phyloP scores from a whole-genome alignment of 352 stramenopile genomes.

The Peronospora belbahrii region DNA sequence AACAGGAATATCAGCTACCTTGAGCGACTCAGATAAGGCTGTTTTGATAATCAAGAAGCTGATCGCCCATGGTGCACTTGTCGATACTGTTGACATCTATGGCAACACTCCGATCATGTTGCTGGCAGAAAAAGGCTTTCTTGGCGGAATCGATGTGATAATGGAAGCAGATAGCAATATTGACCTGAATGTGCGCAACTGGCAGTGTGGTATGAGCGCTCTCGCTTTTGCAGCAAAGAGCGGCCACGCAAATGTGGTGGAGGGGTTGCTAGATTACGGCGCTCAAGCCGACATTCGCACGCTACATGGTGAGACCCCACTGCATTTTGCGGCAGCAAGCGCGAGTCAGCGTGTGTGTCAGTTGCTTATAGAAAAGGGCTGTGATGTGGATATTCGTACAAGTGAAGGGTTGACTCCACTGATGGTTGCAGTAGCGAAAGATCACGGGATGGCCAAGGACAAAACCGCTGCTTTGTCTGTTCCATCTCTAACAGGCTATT shows the following conservation, averaged over 20 bases:
- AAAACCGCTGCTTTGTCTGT: constrained; percentile 23
- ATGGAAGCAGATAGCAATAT: constrained; percentile 63
- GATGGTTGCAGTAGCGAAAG: constrained; percentile 63
- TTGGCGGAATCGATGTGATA: constrained; percentile 66
- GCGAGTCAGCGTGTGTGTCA: constrained; percentile 54
- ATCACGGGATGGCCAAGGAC: constrained; percentile 33
- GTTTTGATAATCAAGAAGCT: constrained; percentile 81
- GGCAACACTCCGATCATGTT: constrained; percentile 81
- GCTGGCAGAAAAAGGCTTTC: constrained; percentile 56
- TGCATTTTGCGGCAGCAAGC: constrained; percentile 74
- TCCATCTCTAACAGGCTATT: constrained; percentile 9
- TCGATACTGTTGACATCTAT: constrained; percentile 72
- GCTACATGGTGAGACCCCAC: constrained; percentile 59
- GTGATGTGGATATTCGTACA: constrained; percentile 60
- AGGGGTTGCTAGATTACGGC: constrained; percentile 78
- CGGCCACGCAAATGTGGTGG: constrained; percentile 56
- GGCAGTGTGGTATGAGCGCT: constrained; percentile 71
- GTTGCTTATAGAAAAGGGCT: constrained; percentile 63
- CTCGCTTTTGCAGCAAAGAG: constrained; percentile 65
- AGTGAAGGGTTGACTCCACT: constrained; percentile 62
- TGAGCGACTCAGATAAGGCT: constrained; percentile 48
- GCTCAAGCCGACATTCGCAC: constrained; percentile 54
- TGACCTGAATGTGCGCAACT: constrained; percentile 72
- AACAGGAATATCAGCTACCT: constrained; percentile 15
- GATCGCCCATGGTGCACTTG: constrained; percentile 51